Percentiles rank a stretch among this genome's conserved stretches.
These are phyloP conservation scores for Primulina huaijiensis DNA, from an alignment of 257 asterid genomes.

Conservation along the genomic window DNA sequence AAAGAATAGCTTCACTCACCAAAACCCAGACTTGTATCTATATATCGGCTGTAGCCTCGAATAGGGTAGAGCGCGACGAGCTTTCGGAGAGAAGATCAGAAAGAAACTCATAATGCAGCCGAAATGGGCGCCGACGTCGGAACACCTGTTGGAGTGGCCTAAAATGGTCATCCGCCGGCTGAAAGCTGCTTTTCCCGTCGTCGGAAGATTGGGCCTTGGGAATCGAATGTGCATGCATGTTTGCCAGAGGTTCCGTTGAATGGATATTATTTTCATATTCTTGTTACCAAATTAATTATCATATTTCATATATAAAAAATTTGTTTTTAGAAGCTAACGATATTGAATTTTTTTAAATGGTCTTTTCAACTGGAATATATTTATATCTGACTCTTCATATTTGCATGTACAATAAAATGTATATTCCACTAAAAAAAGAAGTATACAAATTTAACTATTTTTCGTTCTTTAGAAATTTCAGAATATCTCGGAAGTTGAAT, in stretches of 20 bases:
- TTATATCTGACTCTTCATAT: no score
- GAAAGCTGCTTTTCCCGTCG: slow-evolving; percentile 32
- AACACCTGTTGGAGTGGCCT: slow-evolving; percentile 62
- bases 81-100: slow-evolving; percentile 62
- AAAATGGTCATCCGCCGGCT: slow-evolving; percentile 54
- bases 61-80: slow-evolving; percentile 79
- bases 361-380: no score
- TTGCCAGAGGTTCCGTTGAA: slow-evolving; percentile 2
- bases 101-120: no score
- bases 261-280: background rate
- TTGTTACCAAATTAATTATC: no score
- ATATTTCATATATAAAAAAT: no score
- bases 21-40: slow-evolving; percentile 61
- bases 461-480: no score
- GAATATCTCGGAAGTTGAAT: no score
- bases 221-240: slow-evolving; percentile 24
- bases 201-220: slow-evolving; percentile 43
- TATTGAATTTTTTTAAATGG: no score
- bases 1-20: slow-evolving; percentile 43
- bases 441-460: no score
- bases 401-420: no score
- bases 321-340: no score
- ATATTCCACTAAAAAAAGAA: no score
- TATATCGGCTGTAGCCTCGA: slow-evolving; percentile 64
- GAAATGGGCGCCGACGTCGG: slow-evolving; percentile 52